Evolutionary conservation across 176 grass and related monocot genomes (phyloP).

Genomic region (Avena sativa): DNA sequence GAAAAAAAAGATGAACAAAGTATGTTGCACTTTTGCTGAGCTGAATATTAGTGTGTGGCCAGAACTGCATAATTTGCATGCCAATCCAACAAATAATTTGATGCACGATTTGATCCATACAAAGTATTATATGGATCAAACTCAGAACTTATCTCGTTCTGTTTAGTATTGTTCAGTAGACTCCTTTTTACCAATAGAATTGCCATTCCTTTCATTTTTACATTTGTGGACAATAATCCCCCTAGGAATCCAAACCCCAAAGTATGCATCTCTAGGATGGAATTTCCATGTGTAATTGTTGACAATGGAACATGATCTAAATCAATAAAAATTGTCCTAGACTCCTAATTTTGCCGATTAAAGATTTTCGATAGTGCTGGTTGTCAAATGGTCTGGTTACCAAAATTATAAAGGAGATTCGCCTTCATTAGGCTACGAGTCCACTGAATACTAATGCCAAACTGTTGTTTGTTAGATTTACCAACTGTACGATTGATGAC

Average conservation of each 20-base stretch:
- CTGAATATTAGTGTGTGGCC: no score
- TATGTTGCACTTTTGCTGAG: no score
- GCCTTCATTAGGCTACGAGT: not conserved
- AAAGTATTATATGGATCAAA: not conserved
- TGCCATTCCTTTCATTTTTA: no score
- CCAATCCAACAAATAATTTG: no score
- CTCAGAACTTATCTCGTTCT: not conserved
- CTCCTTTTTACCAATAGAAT: not conserved
- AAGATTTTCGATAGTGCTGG: not conserved
- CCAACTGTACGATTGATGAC: not conserved
- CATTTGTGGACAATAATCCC: no score
- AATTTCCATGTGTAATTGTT: not conserved
- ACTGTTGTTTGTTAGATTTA: conserved; percentile 7
- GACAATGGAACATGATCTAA: not conserved
- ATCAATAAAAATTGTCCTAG: not conserved
- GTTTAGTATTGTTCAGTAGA: not conserved
- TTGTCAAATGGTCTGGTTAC: not conserved
- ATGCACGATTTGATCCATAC: no score
- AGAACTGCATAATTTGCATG: no score
- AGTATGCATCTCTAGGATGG: not conserved
- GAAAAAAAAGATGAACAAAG: no score
- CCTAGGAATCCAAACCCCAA: not conserved
- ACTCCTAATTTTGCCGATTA: not conserved
- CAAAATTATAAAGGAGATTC: not conserved
- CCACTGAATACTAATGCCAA: not conserved